A percentile compares a stretch with the other conserved stretches of the same genome.
phyloP scores from a whole-genome alignment of 805 yeast species.

The Lipomyces orientalis region DNA sequence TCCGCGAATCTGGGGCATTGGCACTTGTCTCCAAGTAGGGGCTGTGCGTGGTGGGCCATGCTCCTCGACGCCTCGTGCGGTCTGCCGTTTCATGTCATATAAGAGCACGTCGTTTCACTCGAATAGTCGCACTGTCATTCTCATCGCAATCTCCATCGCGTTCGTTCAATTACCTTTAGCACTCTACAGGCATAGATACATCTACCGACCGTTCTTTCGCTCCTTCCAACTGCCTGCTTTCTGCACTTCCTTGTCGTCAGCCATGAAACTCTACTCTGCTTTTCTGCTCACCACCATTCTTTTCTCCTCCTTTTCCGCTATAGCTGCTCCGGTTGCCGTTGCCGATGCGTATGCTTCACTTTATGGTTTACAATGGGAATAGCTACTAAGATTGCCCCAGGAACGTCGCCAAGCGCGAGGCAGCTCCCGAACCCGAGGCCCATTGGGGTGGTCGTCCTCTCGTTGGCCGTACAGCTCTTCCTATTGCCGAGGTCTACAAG shows the following conservation, averaged over 20 bases:
- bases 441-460: slow-evolving; percentile 13
- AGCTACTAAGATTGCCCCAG: not conserved
- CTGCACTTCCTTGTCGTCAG: not conserved
- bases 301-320: slow-evolving; percentile 14
- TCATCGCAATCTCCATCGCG: not conserved
- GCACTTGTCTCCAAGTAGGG: not conserved
- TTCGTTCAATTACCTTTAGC: not conserved
- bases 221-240: not conserved
- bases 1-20: not conserved
- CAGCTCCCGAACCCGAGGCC: slow-evolving; percentile 20
- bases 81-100: slow-evolving; percentile 1
- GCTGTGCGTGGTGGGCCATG: not conserved
- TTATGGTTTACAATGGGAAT: not conserved
- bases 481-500: slow-evolving; percentile 14
- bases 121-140: not conserved
- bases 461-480: slow-evolving; percentile 17
- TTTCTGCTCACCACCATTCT: not conserved
- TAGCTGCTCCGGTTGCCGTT: slow-evolving; percentile 21
- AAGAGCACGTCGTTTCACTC: not conserved
- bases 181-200: slow-evolving; percentile 2
- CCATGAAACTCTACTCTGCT: not conserved
- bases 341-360: slow-evolving; percentile 17
- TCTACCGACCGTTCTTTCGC: slow-evolving; percentile 1
- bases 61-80: not conserved
- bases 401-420: slow-evolving; percentile 19